phyloP scores from a whole-genome alignment of 331 rosid species.

The Prunus yedoensis region DNA sequence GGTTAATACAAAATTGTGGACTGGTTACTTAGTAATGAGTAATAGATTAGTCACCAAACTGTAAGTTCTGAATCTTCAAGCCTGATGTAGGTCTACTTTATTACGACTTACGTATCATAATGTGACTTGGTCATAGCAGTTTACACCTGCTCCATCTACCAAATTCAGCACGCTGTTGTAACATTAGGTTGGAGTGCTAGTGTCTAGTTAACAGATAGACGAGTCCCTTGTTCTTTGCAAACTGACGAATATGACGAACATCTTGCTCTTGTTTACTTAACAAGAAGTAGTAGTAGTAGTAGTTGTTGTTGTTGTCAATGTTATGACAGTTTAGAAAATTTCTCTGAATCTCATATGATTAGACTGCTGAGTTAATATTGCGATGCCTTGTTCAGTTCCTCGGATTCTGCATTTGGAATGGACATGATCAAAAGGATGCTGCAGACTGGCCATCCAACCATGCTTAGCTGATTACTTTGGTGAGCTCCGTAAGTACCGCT shows the following conservation, averaged over 20 bases:
- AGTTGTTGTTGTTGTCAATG: neutral
- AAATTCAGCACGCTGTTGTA: neutral
- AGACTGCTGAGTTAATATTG: constrained; percentile 32
- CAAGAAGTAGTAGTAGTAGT: neutral
- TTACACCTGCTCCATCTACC: neutral
- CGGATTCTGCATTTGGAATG: constrained; percentile 98
- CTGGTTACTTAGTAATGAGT: neutral
- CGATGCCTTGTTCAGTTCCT: constrained; percentile 61
- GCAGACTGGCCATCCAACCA: constrained; percentile 92
- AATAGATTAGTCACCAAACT: neutral
- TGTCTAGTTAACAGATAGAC: neutral
- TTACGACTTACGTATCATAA: neutral
- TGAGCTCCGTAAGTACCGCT: neutral
- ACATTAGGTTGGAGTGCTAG: neutral
- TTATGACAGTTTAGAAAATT: constrained; percentile 11
- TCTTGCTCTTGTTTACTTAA: constrained; percentile 1
- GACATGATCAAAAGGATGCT: constrained; percentile 98
- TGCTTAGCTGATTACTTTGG: constrained; percentile 69
- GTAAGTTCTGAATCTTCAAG: neutral
- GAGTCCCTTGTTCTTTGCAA: neutral
- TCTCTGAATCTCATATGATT: constrained; percentile 23
- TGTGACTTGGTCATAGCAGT: neutral
- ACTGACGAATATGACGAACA: neutral
- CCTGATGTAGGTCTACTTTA: neutral
- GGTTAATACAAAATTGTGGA: neutral